Evolutionary conservation across 306 rosid species (phyloP), one percentile per base, ranked within the genome.

Genomic region (Trichosanthes cucumerina): DNA sequence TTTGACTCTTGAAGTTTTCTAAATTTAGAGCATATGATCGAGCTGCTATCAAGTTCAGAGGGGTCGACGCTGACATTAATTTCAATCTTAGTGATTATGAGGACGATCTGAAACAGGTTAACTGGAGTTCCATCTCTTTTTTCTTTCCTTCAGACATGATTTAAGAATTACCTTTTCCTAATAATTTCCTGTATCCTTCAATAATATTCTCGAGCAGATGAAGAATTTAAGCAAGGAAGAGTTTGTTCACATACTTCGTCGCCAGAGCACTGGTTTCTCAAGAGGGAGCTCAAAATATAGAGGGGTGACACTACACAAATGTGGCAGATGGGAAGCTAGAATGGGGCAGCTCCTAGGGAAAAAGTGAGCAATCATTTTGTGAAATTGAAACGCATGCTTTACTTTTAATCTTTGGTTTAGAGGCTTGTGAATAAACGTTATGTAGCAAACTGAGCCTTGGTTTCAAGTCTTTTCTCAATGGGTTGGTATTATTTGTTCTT

Each of bases 291-390:
- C 99, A 10, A 96, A 90, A 87, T 96, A 91, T 80, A 81, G 99
- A 82, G 99, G 99, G 72, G 99, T 96, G 56, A 96, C 99, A 4
- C 91, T 96, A 80, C 99, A 96, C 90, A 96, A 96, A 83, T 96
- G 99, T 82, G 99, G 99, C 60, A 93, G 98, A 26, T 96, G 98
- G 99, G 99, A 96, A 89, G 98, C 99, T 86, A 88, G 96, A 79
- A 96, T 96, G 97, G 99, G 99, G 74, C 99, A 92, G 85, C 89
- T 96, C 85, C 99, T 96, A 21, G 98, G 99, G 64, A 96, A 96
- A 92, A 96, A 96, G 99, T 96, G 92, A 96, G 99, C 85, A 86
- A 70, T 63, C 82, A 76, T 81, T 86, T 82, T 77, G 3, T 81
- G 80, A 82, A 77, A 79, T 80, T 74, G 84, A 47, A 74, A 33